Conservation (phyloP, 2,329 filamentous ascomycete genomes). For the Cladosporium sp. region DNA sequence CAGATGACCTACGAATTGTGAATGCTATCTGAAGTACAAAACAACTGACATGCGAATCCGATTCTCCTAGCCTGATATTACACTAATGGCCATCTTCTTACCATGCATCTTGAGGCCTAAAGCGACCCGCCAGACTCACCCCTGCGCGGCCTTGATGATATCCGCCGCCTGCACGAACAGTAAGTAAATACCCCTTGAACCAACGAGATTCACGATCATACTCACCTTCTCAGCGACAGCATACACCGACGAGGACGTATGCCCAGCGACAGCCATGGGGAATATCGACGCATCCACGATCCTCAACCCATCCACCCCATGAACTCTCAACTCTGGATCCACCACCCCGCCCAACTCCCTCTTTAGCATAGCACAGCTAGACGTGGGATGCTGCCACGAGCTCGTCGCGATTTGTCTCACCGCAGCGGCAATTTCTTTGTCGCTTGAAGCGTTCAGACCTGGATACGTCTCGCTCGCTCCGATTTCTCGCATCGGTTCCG, state of each 20-base stretch:
- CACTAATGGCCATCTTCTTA: no score
- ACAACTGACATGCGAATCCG: no score
- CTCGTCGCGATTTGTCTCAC: constrained; percentile 11
- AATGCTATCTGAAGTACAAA: no score
- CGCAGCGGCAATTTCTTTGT: constrained; percentile 20
- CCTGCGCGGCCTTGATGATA: constrained; percentile 28
- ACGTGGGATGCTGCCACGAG: constrained; percentile 30
- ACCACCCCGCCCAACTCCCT: constrained; percentile 27
- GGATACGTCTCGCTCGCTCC: constrained; percentile 30
- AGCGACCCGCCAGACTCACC: no score
- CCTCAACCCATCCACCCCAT: constrained; percentile 26
- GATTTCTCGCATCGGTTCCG: constrained; percentile 29
- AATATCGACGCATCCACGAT: constrained; percentile 34
- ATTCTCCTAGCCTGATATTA: no score
- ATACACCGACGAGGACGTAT: constrained; percentile 22
- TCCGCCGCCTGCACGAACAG: constrained; percentile 26
- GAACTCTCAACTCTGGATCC: constrained; percentile 28
- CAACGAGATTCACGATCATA: constrained; percentile 16
- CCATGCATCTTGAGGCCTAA: no score
- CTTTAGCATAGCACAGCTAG: constrained; percentile 33
- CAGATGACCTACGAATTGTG: no score
- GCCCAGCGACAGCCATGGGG: constrained; percentile 19
- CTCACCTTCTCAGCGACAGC: constrained; percentile 24
- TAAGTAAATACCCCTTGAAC: no score
- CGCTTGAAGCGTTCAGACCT: constrained; percentile 19